Evolutionary conservation across 768 basidiomycete genomes (phyloP), one percentile per base, ranked within the genome.

Genomic region (Amanita exitialis): DNA sequence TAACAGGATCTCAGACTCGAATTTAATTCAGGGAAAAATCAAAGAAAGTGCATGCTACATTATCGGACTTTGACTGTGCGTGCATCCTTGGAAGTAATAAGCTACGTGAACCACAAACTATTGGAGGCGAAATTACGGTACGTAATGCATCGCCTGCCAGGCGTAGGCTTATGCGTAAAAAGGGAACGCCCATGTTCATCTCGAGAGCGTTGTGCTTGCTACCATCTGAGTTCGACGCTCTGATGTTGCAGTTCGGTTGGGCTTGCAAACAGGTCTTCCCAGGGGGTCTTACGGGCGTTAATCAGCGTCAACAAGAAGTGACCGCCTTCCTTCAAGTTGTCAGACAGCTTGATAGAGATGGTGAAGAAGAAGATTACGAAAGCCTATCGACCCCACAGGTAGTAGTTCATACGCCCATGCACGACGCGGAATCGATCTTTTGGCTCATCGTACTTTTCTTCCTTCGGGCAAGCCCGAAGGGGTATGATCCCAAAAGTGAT

Each of bases 61-160:
- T 46, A 46, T 34, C 18, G n/a, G 45, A 46, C 30, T 46, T 46
- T 20, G 32, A 46, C 30, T 46, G 32, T 35, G 45, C 32, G 30
- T 46, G 45, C 30, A 46, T 46, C 16, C 45, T 46, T 46, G 45
- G 45, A 46, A 46, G 45, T 46, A 35, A 46, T 34, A 46, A 46
- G 32, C 30, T 46, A 35, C 18, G 45, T 46, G 32, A 46, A 35
- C 30, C 45, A 46, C 44, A 45, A 45, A 46, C 32, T 46, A 46
- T 35, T 46, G 30, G 32, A 46, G 45, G 45, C 13, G 45, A 46
- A 46, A 35, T 46, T 46, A 35, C 6, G 30, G 45, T 46, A 46
- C 16, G 45, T 46, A 21, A 46, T 34, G 16, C 30, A 46, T 46
- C 10, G 45, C 32, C 30, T 35, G 30, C 45, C 30, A 34, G 30